Percentiles rank a stretch among this genome's conserved stretches.
Evolutionary conservation across 768 basidiomycete species (phyloP).

Genomic region (Tricholoma terreum): DNA sequence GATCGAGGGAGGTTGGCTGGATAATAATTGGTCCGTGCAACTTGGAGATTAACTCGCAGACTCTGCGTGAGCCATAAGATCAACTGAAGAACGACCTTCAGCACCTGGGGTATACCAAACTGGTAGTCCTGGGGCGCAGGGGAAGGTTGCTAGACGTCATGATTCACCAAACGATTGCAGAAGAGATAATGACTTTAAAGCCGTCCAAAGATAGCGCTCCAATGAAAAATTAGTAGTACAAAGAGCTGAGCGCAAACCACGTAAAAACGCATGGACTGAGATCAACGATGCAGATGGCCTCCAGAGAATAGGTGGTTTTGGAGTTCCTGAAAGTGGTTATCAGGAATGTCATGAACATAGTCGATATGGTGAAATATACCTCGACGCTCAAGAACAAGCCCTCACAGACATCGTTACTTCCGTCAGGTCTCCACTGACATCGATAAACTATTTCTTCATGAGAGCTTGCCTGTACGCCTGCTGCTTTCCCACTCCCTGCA

Average conservation of each 20-base stretch:
- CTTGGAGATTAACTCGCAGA: no score
- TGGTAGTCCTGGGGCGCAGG: no score
- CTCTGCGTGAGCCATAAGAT: no score
- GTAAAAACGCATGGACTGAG: background rate
- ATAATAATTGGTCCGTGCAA: no score
- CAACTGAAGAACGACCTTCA: no score
- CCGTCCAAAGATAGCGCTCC: background rate
- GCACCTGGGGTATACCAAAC: no score
- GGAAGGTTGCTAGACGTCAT: no score
- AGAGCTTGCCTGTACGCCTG: background rate
- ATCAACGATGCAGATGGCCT: conserved; percentile 18
- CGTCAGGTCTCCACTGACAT: conserved; percentile 42
- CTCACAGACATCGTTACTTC: conserved; percentile 26
- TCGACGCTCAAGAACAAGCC: conserved; percentile 31
- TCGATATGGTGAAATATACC: conserved; percentile 21
- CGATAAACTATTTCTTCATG: conserved; percentile 32
- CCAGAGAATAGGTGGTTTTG: conserved; percentile 19
- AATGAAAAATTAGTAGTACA: background rate
- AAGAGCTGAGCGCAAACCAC: background rate
- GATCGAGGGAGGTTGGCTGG: no score
- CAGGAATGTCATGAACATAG: background rate
- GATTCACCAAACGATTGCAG: no score
- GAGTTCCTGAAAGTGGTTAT: conserved; percentile 17
- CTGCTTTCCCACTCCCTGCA: conserved; percentile 13
- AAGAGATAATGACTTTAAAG: no score